Base-by-base conservation (phyloP, 495 filamentous ascomycete species). In the Podospora anserina region DNA sequence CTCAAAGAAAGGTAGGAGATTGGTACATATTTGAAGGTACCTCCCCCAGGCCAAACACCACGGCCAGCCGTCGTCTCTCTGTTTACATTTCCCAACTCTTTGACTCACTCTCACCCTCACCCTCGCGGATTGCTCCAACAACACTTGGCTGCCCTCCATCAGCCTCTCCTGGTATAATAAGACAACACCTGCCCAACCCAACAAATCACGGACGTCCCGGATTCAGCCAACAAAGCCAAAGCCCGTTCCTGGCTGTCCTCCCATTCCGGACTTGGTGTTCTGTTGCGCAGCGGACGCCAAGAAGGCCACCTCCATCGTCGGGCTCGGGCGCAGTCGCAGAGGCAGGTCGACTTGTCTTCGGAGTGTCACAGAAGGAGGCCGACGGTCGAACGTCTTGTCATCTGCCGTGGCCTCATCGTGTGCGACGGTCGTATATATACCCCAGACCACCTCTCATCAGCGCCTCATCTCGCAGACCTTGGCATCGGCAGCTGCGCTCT, bases 401-500 rank as follows among this genome's bases (percentile, higher is more conserved):
- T 66, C 63, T 69, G 68, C 63, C 57, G 57, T 66, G 60, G 27
- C 15, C 55, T 49, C 63, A 63, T 53, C 20, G 18, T 3, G 39
- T 61, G 39, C 39, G n/a, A 32, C 19, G 53, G 15, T 9, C 61
- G 32, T 64, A 23, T 65, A 23, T 65, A 63, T 63, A 63, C 30
- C 61, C n/a, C 27, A 63, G 61, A 63, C 61, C 28, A 63, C 11
- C 11, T 7, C 61, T 63, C 61, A 63, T 61, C 53, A 13, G 18
- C 19, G 30, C 15, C 39, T 49, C 39, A 49, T 49, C 39, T 49
- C 39, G 1, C 59, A 4, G 19, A 30, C 26, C 59, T 64, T 67
- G 68, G 68, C 68, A 67, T 67, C 61, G 65, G 65, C 61, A 32
- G 65, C 27, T 64, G 34, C 19, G 4, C 19, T 44, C 34, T 28